These are phyloP conservation scores for Ricinus communis DNA, from an alignment of 345 rosid genomes.

Conservation along the genomic window DNA sequence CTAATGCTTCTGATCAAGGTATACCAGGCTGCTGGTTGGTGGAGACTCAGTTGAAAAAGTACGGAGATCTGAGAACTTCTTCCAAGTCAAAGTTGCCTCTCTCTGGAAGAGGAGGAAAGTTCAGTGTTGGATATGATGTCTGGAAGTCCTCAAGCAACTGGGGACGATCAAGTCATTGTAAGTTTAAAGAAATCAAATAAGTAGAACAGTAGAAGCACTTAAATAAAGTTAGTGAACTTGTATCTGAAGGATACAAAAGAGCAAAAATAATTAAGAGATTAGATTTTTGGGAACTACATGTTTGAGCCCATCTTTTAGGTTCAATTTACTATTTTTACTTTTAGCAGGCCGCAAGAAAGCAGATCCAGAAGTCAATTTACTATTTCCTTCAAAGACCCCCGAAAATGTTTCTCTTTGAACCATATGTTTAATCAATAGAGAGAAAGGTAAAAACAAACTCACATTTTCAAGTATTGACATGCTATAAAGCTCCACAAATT, in stretches of 20 bases:
- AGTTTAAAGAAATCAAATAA: constrained; percentile 18
- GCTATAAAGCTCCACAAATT: constrained; percentile 88
- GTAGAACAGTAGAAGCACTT: neutral
- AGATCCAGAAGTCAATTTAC: too few relatives aligned
- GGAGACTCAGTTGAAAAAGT: constrained; percentile 79
- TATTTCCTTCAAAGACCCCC: too few relatives aligned
- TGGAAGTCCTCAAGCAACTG: constrained; percentile 89
- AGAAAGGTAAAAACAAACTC: constrained; percentile 37
- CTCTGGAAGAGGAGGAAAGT: constrained; percentile 80
- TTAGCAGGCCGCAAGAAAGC: too few relatives aligned
- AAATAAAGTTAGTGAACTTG: neutral
- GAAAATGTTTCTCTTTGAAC: neutral
- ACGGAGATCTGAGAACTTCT: constrained; percentile 74
- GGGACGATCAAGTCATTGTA: constrained; percentile 15
- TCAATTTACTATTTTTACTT: too few relatives aligned
- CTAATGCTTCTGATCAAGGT: constrained; percentile 12
- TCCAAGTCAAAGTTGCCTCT: constrained; percentile 80
- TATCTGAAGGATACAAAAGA: neutral
- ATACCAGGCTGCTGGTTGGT: neutral
- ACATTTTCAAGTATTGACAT: constrained; percentile 89
- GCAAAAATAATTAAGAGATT: neutral
- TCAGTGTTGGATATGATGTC: constrained; percentile 60
- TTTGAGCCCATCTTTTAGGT: too few relatives aligned
- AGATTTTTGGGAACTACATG: neutral
- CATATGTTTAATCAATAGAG: neutral